phyloP scores from a whole-genome alignment of 306 rosid genomes.

The Quercus agrifolia region DNA sequence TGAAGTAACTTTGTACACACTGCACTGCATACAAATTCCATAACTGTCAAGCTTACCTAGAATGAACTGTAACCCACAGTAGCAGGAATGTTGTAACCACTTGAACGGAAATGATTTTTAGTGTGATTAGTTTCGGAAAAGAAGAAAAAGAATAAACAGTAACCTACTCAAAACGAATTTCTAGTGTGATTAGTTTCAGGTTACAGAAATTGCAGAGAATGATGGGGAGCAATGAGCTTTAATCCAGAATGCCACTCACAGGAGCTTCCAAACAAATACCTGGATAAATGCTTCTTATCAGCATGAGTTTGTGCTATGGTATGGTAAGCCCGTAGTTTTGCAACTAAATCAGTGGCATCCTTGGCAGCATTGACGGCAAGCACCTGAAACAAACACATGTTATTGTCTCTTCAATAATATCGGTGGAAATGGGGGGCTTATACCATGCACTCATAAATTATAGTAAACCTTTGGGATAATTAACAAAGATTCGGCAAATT shows the following conservation, averaged over 20 bases:
- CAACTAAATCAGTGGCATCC: slow-evolving; percentile 94
- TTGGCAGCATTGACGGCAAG: slow-evolving; percentile 98
- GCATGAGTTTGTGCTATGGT: slow-evolving; percentile 85
- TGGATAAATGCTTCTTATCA: slow-evolving; percentile 80
- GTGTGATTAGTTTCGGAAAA: background rate
- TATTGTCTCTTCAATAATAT: background rate
- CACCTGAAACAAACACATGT: slow-evolving; percentile 49
- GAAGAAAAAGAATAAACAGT: background rate
- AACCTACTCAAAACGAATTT: background rate
- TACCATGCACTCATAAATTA: background rate
- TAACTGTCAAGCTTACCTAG: background rate
- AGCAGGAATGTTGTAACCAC: background rate
- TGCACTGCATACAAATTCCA: background rate
- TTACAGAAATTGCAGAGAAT: background rate
- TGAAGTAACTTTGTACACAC: too few relatives aligned
- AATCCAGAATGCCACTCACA: background rate
- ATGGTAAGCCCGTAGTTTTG: slow-evolving; percentile 86
- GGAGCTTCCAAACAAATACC: slow-evolving; percentile 40
- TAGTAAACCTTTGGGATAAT: slow-evolving; percentile 74
- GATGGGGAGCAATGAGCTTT: background rate
- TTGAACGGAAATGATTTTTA: background rate
- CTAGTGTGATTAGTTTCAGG: background rate
- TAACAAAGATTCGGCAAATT: slow-evolving; percentile 89
- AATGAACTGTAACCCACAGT: background rate
- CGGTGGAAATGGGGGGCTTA: background rate